Evolutionary conservation across 345 rosid genomes (phyloP).

Genomic region (Adansonia digitata): DNA sequence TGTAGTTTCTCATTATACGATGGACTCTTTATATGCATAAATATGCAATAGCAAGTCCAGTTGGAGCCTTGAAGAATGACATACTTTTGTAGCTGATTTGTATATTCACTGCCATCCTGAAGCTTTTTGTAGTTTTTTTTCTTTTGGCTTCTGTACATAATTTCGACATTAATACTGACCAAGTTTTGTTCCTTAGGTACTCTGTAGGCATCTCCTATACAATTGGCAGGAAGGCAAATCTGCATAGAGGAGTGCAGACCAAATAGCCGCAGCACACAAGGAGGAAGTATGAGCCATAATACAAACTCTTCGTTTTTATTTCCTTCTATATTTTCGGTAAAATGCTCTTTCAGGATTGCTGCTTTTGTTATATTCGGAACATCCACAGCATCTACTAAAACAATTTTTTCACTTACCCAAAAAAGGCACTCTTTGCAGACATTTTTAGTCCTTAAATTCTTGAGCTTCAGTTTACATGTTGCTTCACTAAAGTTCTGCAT

Average conservation of each 20-base stretch:
- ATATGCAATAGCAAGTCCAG: neutral
- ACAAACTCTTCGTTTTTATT: neutral
- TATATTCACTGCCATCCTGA: neutral
- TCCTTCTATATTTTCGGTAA: neutral
- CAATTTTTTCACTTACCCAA: neutral
- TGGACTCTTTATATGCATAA: neutral
- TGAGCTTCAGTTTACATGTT: neutral
- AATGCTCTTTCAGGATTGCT: neutral
- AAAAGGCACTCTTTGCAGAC: neutral
- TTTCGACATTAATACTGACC: neutral
- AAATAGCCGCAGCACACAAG: slow-evolving; percentile 64
- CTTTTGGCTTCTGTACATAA: neutral
- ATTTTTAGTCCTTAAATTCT: neutral
- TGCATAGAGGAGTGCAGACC: slow-evolving; percentile 96
- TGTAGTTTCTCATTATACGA: neutral
- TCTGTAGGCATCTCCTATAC: slow-evolving; percentile 80
- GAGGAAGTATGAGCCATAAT: slow-evolving; percentile 62
- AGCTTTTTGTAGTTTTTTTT: neutral
- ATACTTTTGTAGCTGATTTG: neutral
- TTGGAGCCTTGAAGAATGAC: neutral
- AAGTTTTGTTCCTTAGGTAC: neutral
- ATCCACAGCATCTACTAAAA: neutral
- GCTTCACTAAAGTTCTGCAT: neutral
- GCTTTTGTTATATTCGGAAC: neutral
- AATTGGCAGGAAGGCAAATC: slow-evolving; percentile 78